Conservation (phyloP, 1,139 yeast species). For the Yamadazyma atlantica region DNA sequence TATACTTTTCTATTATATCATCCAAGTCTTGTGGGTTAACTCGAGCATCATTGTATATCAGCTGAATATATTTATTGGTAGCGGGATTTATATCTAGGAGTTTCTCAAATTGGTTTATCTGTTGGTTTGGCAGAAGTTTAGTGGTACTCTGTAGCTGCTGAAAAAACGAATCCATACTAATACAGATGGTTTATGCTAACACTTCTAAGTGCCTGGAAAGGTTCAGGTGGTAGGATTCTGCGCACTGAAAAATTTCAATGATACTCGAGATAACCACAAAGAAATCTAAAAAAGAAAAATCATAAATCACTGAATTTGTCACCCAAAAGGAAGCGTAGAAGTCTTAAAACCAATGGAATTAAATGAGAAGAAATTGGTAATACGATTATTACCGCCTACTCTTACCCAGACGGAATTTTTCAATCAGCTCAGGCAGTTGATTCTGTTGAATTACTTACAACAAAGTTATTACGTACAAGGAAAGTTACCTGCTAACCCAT, state of each 20-base stretch:
- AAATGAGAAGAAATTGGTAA: conserved; percentile 11
- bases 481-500: conserved; percentile 18
- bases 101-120: conserved; percentile 5
- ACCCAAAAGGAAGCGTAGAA: too few species aligned
- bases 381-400: conserved; percentile 18
- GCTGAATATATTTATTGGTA: conserved; percentile 4
- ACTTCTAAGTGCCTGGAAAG: neutral
- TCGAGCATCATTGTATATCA: conserved; percentile 5
- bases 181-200: neutral
- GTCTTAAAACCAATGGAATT: conserved; percentile 1
- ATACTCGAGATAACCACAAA: too few species aligned
- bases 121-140: conserved; percentile 5
- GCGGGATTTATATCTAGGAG: conserved; percentile 8
- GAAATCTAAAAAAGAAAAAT: neutral
- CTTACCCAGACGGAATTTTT: conserved; percentile 14
- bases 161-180: neutral
- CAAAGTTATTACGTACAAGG: conserved; percentile 21
- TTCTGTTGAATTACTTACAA: conserved; percentile 4
- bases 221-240: neutral
- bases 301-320: too few species aligned
- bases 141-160: neutral
- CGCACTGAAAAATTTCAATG: neutral
- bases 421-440: conserved; percentile 12
- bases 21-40: neutral
- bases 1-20: conserved; percentile 7